These are phyloP conservation scores for Protomyces pachydermus DNA, from an alignment of 1,139 yeast species.

Conservation along the genomic window DNA sequence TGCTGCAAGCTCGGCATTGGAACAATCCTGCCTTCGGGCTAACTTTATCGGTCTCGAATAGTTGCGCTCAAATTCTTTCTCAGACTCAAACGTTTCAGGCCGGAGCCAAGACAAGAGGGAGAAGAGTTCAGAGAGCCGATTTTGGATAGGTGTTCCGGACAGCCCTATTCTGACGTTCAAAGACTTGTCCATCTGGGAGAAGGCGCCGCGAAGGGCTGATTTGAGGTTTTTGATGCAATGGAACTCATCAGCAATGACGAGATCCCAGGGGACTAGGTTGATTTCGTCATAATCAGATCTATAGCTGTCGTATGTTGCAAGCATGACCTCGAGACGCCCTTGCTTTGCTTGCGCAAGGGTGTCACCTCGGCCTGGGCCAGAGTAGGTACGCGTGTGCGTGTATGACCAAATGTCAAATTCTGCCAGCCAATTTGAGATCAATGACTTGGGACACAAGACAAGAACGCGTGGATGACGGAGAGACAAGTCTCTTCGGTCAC, in stretches of 20 bases:
- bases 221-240: slow-evolving; percentile 75
- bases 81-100: slow-evolving; percentile 84
- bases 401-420: slow-evolving; percentile 55
- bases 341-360: slow-evolving; percentile 49
- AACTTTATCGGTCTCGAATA: slow-evolving; percentile 86
- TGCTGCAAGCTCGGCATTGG: slow-evolving; percentile 75
- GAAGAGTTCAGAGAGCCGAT: slow-evolving; percentile 78
- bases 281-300: slow-evolving; percentile 67
- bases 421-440: slow-evolving; percentile 88
- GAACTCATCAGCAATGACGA: slow-evolving; percentile 81
- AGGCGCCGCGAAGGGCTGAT: slow-evolving; percentile 69
- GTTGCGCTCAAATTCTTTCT: slow-evolving; percentile 69
- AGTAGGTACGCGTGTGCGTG: slow-evolving; percentile 58
- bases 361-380: slow-evolving; percentile 67
- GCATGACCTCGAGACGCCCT: slow-evolving; percentile 58
- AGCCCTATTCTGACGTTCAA: slow-evolving; percentile 58
- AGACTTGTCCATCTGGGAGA: slow-evolving; percentile 61
- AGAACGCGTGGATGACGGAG: slow-evolving; percentile 63
- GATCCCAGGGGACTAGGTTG: slow-evolving; percentile 57
- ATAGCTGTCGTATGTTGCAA: slow-evolving; percentile 79
- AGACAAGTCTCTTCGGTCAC: slow-evolving; percentile 51
- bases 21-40: slow-evolving; percentile 69
- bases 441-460: slow-evolving; percentile 77
- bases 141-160: slow-evolving; percentile 84
- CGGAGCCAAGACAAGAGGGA: slow-evolving; percentile 76